Conservation (phyloP, 768 basidiomycete species). For the Boletellus sp. region DNA sequence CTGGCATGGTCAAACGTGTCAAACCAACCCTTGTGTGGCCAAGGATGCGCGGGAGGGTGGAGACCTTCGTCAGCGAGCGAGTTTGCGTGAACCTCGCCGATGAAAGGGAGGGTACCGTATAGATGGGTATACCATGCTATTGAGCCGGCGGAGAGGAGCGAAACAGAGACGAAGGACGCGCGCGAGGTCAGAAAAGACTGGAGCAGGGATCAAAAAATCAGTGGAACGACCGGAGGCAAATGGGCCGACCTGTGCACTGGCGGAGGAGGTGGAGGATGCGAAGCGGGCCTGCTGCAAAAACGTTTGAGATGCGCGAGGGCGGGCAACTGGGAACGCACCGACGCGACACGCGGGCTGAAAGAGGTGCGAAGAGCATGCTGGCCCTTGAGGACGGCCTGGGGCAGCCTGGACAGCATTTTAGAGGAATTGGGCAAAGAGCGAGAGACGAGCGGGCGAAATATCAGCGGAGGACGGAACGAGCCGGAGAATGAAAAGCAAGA, state of each 20-base stretch:
- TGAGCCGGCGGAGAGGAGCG: conserved; percentile 78
- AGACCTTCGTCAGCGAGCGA: conserved; percentile 92
- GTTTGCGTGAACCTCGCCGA: conserved; percentile 91
- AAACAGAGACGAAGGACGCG: conserved; percentile 69
- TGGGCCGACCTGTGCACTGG: conserved; percentile 59
- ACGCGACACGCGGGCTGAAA: conserved; percentile 45
- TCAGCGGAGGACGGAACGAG: conserved; percentile 40
- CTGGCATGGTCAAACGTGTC: conserved; percentile 96
- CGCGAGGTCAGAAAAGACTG: conserved; percentile 70
- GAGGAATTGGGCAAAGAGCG: conserved; percentile 42
- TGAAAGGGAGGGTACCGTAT: conserved; percentile 85
- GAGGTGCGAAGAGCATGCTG: conserved; percentile 45
- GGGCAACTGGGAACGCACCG: conserved; percentile 40
- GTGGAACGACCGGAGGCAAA: not conserved
- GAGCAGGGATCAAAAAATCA: not conserved
- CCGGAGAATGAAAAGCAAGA: conserved; percentile 37
- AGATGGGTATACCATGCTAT: conserved; percentile 96
- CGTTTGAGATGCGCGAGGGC: conserved; percentile 8
- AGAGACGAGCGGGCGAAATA: conserved; percentile 42
- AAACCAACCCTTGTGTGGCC: conserved; percentile 84
- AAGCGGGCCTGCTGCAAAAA: conserved; percentile 56
- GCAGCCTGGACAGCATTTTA: conserved; percentile 84
- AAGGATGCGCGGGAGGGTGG: conserved; percentile 82
- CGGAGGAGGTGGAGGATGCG: conserved; percentile 61
- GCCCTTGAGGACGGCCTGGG: conserved; percentile 66